Evolutionary conservation across 176 grass and related monocot genomes (phyloP).

Genomic region (Otatea glauca): DNA sequence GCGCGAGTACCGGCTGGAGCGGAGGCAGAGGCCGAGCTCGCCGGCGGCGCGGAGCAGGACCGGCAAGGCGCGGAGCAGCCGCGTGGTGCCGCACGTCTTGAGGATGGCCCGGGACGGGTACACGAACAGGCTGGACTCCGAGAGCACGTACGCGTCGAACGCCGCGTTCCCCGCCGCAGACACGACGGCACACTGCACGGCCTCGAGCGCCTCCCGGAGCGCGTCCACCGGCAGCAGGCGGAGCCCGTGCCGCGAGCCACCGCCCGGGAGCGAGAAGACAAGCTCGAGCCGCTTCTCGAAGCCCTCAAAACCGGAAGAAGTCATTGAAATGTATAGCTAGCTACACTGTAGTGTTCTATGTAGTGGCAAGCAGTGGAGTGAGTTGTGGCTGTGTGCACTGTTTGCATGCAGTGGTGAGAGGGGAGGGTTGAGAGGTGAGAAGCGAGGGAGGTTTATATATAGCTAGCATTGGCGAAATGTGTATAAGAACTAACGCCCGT

Average conservation of each 20-base stretch:
- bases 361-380: neutral
- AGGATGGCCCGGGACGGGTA: slow-evolving; percentile 43
- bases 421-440: neutral
- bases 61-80: slow-evolving; percentile 38
- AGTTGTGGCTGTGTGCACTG: neutral
- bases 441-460: slow-evolving; percentile 13
- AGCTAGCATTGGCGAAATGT: neutral
- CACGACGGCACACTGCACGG: slow-evolving; percentile 54
- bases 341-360: too few species aligned
- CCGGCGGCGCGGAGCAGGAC: slow-evolving; percentile 33
- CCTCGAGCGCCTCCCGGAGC: slow-evolving; percentile 33
- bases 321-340: slow-evolving; percentile 21
- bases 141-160: slow-evolving; percentile 54
- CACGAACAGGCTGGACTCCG: slow-evolving; percentile 59
- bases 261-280: slow-evolving; percentile 12
- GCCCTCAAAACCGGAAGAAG: slow-evolving; percentile 47
- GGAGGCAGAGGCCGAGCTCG: slow-evolving; percentile 40
- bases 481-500: neutral
- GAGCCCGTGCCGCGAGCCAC: slow-evolving; percentile 28
- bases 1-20: slow-evolving; percentile 44
- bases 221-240: slow-evolving; percentile 23
- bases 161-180: slow-evolving; percentile 44
- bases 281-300: slow-evolving; percentile 64
- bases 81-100: slow-evolving; percentile 59
- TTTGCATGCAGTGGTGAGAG: slow-evolving; percentile 23